Base-by-base conservation (phyloP, 148 eudicot species). In the Vaccinium macrocarpon region DNA sequence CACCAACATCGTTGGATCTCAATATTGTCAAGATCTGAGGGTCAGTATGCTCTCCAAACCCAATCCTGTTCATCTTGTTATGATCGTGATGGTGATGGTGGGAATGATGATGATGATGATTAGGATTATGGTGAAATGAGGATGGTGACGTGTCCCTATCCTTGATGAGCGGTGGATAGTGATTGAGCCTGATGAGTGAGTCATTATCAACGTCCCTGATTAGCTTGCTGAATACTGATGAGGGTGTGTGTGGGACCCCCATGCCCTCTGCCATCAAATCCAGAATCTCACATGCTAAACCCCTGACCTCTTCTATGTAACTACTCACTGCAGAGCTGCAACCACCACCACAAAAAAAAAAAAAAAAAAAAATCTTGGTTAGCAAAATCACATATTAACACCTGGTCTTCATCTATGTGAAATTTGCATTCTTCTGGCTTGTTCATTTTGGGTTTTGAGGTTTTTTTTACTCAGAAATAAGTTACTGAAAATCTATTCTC, bases 101-200 rank as follows among this genome's bases (percentile, higher is more conserved):
- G n/a, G n/a, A n/a, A 85, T 80, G 85, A 14, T 48, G 74, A 23
- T n/a, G 78, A 53, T n/a, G 12, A 5, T 46, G 74, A 23, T 14
- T 53, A 46, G 23, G 74, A 46, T 5, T 70, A 49, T 38, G 79
- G 27, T 27, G 81, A 16, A 53, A 38, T 3, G 75, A 73, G 68
- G 87, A 5, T 4, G 83, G 61, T 80, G 89, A 88, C 84, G 86
- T 85, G 87, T 82, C 84, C 15, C 76, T 38, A 74, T 83, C 64
- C n/a, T 23, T 55, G 25, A 71, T 59, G 52, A 86, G 25, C 2
- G 89, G 88, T 14, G 92, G 92, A 82, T 91, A 91, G 87, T 88
- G 92, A 87, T 91, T 91, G 76, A 91, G 84, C 91, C 93, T 88
- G 79, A 91, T 77, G 18, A 88, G 79, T 0, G 93, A 91, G 84